Base-by-base conservation (phyloP, 371 early-diverging fungal genomes). In the Zancudomyces culisetae region DNA sequence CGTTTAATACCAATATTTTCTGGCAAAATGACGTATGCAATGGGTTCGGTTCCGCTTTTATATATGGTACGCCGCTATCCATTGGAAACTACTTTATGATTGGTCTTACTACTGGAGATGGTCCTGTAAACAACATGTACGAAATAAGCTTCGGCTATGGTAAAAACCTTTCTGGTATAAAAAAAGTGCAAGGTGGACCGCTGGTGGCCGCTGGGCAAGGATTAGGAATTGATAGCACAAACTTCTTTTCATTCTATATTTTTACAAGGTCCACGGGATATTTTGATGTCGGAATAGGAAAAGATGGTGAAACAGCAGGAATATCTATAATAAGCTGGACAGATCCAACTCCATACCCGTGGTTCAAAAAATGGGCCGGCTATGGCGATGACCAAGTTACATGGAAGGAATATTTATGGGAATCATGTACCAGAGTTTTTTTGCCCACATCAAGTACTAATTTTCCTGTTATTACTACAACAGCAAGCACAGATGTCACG, bases 361-460 rank as follows among this genome's bases (percentile, higher is more conserved):
- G 43, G 43, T n/a, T 24, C 19, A 10, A 20, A 8, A 43, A 43
- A 20, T 43, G 43, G 43, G 24, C 10, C 19, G 43, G 43, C 10
- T 43, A 43, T 43, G 43, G 43, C 6, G 43, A 43, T 20, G 43
- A 24, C 24, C 24, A 21, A 43, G 19, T 21, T 19, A 21, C 12
- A 12, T 43, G 43, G 43, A 6, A 43, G 19, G 43, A 20, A 10
- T 20, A 43, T 6, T 24, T 43, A 20, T 8, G 6, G 43, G 21
- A 43, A 20, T 43, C 43, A 43, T 43, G 43, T 43, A 21, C 43
- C 6, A 43, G 43, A 43, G 43, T 43, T 43, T 43, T 43, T 43
- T 8, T 10, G 19, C 43, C 43, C 6, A 21, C 12, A 8, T 6
- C 43, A 10, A 43, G 10, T 10, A 43, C 4, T 10, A 15, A 10